A percentile compares a stretch with the other conserved stretches of the same genome.
These are phyloP conservation scores for Macadamia tetraphylla DNA, from an alignment of 164 flowering plant species.

Conservation along the genomic window DNA sequence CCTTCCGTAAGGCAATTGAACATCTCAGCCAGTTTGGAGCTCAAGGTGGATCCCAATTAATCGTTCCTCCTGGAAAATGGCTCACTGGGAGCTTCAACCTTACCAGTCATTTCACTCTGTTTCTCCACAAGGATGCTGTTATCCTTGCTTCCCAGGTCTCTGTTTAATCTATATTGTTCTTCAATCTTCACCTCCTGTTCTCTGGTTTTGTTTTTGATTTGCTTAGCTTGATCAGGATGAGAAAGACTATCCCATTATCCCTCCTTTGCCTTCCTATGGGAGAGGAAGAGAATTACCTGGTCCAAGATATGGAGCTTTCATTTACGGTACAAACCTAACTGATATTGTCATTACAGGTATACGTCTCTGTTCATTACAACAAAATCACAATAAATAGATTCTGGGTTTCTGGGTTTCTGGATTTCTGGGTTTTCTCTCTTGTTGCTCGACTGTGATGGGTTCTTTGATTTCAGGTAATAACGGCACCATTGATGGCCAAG, in stretches of 20 bases:
- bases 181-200: neutral
- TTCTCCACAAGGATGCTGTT: slow-evolving; percentile 28
- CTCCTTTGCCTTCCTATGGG: slow-evolving; percentile 29
- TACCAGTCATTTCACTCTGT: slow-evolving; percentile 35
- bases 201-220: no score
- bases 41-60: slow-evolving; percentile 32
- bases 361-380: neutral
- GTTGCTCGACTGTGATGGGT: neutral
- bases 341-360: slow-evolving; percentile 32
- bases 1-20: slow-evolving; percentile 12
- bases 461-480: slow-evolving; percentile 16
- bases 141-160: slow-evolving; percentile 29
- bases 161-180: neutral
- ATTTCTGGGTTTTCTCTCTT: no score
- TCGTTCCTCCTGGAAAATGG: slow-evolving; percentile 37
- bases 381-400: no score
- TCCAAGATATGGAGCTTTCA: slow-evolving; percentile 20
- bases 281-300: slow-evolving; percentile 24
- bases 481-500: slow-evolving; percentile 35
- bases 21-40: slow-evolving; percentile 7
- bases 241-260: slow-evolving; percentile 13
- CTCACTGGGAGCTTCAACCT: slow-evolving; percentile 32
- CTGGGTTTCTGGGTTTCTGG: no score
- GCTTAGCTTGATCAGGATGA: slow-evolving; percentile 10
- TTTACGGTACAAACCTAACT: slow-evolving; percentile 30